Base-by-base conservation (phyloP, 352 stramenopile species). In the Phytophthora aleatoria region DNA sequence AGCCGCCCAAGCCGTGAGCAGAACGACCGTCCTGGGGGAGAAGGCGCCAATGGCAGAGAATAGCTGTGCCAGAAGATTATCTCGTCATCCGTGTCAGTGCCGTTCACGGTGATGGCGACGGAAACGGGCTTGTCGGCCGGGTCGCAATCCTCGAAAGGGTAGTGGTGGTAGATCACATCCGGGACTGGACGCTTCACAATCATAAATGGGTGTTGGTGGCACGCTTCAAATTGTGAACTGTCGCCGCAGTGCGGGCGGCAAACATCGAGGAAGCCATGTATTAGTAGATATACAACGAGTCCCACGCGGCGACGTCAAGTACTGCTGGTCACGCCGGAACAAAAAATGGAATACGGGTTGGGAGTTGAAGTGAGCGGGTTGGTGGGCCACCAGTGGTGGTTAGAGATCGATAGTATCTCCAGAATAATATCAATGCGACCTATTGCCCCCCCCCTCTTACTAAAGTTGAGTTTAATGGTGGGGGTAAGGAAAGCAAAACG, bases 161-260 rank as follows among this genome's bases (percentile, higher is more conserved):
- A 76, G n/a, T 60, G 52, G 50, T 69, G 57, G 57, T 72, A 76
- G 57, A 72, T 70, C 26, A 74, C 67, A 11, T 74, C 62, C 27
- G 39, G 41, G 3, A 39, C 51, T 27, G 64, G 64, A 52, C 58
- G 68, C 41, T 72, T 72, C 64, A 72, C 60, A 2, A 16, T 52
- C 7, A 8, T 36, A 8, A 36, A 3, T 2, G 39, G 7, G 1
- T 47, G 39, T 16, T 35, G 16, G 20, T 5, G 51, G 35, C 45
- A 35, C 30, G 55, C 51, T 56, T 55, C 43, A 66, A 61, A 50
- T 28, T 65, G 39, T 5, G 44, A 51, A 38, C 11, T 60, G 54
- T 2, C 48, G 3, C 13, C 26, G 31, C 31, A 36, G 6, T 36
- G 20, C 20, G 20, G 20, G 1, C 20, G 20, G 20, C 20, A 20